Conservation (phyloP, 164 flowering plant genomes). For the Amborella trichopoda region DNA sequence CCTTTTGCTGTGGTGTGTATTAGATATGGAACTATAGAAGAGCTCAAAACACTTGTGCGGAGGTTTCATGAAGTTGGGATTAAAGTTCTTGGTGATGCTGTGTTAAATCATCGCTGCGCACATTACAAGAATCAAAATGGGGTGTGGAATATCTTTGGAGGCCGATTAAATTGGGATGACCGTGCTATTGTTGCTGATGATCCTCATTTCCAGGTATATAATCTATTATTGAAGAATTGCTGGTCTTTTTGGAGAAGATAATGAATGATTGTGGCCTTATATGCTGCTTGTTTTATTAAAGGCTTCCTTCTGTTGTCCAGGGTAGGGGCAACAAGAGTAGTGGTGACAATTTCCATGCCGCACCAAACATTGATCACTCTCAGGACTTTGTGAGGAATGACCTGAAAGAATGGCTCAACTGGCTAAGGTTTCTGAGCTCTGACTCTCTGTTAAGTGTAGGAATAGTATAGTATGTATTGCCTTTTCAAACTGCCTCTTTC, state of each 20-base stretch:
- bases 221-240: neutral
- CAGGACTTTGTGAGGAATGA: constrained; percentile 97
- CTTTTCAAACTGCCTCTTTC: too few relatives aligned
- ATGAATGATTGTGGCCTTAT: too few relatives aligned
- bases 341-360: constrained; percentile 97
- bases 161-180: constrained; percentile 92
- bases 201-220: constrained; percentile 91
- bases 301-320: constrained; percentile 21
- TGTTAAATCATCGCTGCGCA: constrained; percentile 94
- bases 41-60: constrained; percentile 58
- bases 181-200: constrained; percentile 92
- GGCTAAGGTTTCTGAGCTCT: constrained; percentile 79
- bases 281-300: neutral
- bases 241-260: too few relatives aligned
- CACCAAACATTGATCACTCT: constrained; percentile 98
- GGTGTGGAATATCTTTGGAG: constrained; percentile 95
- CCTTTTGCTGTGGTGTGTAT: constrained; percentile 3
- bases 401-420: constrained; percentile 80
- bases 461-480: too few relatives aligned
- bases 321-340: constrained; percentile 97
- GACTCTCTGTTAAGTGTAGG: too few relatives aligned
- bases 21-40: constrained; percentile 84
- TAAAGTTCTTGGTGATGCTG: constrained; percentile 88
- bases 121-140: constrained; percentile 75
- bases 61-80: constrained; percentile 62